These are phyloP conservation scores for Penicillium paradoxum DNA, from an alignment of 495 filamentous ascomycete genomes.

Conservation along the genomic window DNA sequence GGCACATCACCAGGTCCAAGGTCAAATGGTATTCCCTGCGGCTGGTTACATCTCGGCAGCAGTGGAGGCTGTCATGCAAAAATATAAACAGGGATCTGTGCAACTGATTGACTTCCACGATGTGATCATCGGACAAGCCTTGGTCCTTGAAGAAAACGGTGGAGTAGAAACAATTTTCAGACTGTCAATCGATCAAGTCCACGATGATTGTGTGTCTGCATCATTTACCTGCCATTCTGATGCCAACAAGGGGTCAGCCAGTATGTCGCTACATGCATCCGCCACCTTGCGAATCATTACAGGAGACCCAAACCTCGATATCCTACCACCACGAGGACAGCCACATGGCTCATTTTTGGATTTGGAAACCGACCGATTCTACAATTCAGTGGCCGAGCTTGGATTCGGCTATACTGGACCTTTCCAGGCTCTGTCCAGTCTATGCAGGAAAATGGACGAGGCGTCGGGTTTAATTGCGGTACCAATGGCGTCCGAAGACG, in stretches of 20 bases:
- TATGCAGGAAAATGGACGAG: slow-evolving; percentile 23
- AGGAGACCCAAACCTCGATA: slow-evolving; percentile 6
- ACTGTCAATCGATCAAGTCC: slow-evolving; percentile 7
- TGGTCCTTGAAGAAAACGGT: slow-evolving; percentile 45
- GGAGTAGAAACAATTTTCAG: slow-evolving; percentile 45
- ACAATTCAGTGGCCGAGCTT: slow-evolving; percentile 30
- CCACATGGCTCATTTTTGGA: slow-evolving; percentile 8
- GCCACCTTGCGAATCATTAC: slow-evolving; percentile 9
- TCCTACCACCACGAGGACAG: slow-evolving; percentile 5
- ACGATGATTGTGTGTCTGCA: background rate
- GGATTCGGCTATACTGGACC: slow-evolving; percentile 30
- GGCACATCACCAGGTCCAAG: slow-evolving; percentile 34
- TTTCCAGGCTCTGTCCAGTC: slow-evolving; percentile 20
- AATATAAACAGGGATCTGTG: slow-evolving; percentile 15
- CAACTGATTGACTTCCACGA: slow-evolving; percentile 31
- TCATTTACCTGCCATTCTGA: slow-evolving; percentile 19
- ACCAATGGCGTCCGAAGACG: background rate
- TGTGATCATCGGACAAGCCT: slow-evolving; percentile 40
- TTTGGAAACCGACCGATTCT: slow-evolving; percentile 42
- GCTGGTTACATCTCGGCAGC: slow-evolving; percentile 55
- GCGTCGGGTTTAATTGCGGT: slow-evolving; percentile 20
- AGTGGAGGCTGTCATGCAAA: slow-evolving; percentile 40
- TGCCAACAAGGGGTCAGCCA: slow-evolving; percentile 14
- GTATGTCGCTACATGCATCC: slow-evolving; percentile 21
- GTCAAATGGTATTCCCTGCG: slow-evolving; percentile 53